Percentiles rank a stretch among this genome's conserved stretches.
These are phyloP conservation scores for Fusarium napiforme DNA, from an alignment of 2,329 filamentous ascomycete genomes.

Conservation along the genomic window DNA sequence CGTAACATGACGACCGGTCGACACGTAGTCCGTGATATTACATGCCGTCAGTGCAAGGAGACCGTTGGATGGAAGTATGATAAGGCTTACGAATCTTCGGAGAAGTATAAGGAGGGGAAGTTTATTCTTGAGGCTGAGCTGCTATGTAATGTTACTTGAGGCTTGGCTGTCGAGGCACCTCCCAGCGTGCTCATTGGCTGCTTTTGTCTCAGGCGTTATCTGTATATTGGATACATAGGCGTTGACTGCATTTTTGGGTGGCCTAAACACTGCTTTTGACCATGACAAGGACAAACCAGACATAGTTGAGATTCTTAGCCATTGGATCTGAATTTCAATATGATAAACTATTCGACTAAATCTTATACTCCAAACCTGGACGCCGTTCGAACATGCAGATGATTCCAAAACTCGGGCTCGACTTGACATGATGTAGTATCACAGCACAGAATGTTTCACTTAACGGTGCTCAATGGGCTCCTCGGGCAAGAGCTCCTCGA, in stretches of 20 bases:
- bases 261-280: slow-evolving; percentile 15
- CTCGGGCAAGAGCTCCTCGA: slow-evolving; percentile 78
- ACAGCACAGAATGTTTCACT: neutral
- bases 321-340: neutral
- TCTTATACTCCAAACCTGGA: slow-evolving; percentile 4
- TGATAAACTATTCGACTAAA: slow-evolving; percentile 9
- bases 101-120: slow-evolving; percentile 99
- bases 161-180: neutral
- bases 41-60: slow-evolving; percentile 89
- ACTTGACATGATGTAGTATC: neutral
- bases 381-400: slow-evolving; percentile 12
- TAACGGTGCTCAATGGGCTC: slow-evolving; percentile 80
- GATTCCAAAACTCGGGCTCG: neutral
- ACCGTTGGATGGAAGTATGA: slow-evolving; percentile 99
- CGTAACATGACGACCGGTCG: slow-evolving; percentile 98
- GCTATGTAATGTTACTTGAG: slow-evolving; percentile 78
- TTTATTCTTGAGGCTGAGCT: slow-evolving; percentile 95
- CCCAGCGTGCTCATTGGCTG: neutral
- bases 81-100: slow-evolving; percentile 88
- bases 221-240: slow-evolving; percentile 7
- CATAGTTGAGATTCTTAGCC: neutral
- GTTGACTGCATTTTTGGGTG: neutral
- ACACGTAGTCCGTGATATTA: slow-evolving; percentile 93
- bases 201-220: slow-evolving; percentile 28
- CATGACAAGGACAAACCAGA: slow-evolving; percentile 14